phyloP scores from a whole-genome alignment of 495 filamentous ascomycete genomes.

The Neurospora sp. region DNA sequence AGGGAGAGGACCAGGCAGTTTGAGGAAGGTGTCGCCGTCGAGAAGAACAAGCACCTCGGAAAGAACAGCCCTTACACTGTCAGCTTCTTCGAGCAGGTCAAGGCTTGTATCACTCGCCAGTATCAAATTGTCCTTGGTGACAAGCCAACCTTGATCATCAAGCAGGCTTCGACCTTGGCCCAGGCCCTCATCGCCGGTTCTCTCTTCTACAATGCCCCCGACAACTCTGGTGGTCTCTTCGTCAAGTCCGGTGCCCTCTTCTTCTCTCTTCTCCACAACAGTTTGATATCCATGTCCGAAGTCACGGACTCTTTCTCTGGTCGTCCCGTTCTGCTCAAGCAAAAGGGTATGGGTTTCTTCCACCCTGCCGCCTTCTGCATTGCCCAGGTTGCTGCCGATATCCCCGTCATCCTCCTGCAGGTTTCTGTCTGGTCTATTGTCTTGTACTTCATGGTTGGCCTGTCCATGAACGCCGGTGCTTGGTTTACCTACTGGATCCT shows the following conservation, averaged over 20 bases:
- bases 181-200: slow-evolving; percentile 68
- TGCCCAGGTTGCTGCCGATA: slow-evolving; percentile 67
- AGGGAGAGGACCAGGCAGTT: slow-evolving; percentile 39
- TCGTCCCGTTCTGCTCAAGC: slow-evolving; percentile 69
- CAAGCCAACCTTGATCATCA: slow-evolving; percentile 48
- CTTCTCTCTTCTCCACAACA: slow-evolving; percentile 71
- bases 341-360: slow-evolving; percentile 74
- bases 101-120: slow-evolving; percentile 40
- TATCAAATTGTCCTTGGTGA: slow-evolving; percentile 53
- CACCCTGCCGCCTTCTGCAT: slow-evolving; percentile 69
- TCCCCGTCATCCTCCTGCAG: slow-evolving; percentile 62
- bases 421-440: slow-evolving; percentile 61
- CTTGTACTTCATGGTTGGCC: slow-evolving; percentile 66
- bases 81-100: slow-evolving; percentile 45
- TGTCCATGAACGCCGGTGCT: slow-evolving; percentile 56
- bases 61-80: slow-evolving; percentile 42
- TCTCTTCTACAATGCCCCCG: slow-evolving; percentile 60
- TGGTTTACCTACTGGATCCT: slow-evolving; percentile 69
- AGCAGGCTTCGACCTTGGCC: slow-evolving; percentile 43
- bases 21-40: slow-evolving; percentile 33
- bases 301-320: slow-evolving; percentile 59
- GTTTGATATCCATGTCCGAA: slow-evolving; percentile 69
- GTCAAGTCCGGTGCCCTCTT: slow-evolving; percentile 50
- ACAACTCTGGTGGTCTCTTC: slow-evolving; percentile 45
- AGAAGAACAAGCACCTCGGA: slow-evolving; percentile 31